Percentiles rank a stretch among this genome's conserved stretches.
Conservation (phyloP, 2,329 filamentous ascomycete genomes). For the Calonectria multiphialidica region DNA sequence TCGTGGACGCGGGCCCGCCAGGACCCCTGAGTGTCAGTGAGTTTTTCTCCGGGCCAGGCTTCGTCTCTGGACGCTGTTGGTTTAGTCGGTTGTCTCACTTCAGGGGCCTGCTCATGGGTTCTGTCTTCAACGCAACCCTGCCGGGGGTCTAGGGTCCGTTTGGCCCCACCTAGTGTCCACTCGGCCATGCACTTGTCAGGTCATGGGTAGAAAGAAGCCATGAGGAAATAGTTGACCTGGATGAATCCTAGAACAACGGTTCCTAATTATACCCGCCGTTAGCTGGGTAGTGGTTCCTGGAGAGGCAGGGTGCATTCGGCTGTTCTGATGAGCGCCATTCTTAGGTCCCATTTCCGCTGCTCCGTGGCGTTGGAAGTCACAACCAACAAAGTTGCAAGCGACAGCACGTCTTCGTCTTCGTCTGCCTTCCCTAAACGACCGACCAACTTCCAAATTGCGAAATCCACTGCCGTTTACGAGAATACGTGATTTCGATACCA, state of each 20-base stretch:
- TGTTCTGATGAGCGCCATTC: background rate
- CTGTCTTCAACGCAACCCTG: conserved; percentile 14
- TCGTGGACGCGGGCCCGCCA: conserved; percentile 2
- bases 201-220: no score
- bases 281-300: conserved; percentile 6
- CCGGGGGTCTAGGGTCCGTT: conserved; percentile 2
- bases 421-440: background rate
- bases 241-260: background rate
- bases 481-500: background rate
- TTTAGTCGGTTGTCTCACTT: background rate
- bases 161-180: conserved; percentile 10
- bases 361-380: conserved; percentile 8
- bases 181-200: background rate
- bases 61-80: conserved; percentile 1
- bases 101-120: conserved; percentile 10
- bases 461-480: background rate
- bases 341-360: background rate
- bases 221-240: background rate
- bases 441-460: background rate
- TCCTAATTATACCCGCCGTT: conserved; percentile 2
- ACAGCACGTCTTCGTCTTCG: background rate
- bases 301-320: background rate
- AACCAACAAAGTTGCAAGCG: conserved; percentile 6
- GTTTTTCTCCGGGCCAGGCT: conserved; percentile 1
- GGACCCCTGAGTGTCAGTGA: conserved; percentile 1